Evolutionary conservation across 139 green algal species (phyloP).

Genomic region (Deuterostichococcus epilithicus): DNA sequence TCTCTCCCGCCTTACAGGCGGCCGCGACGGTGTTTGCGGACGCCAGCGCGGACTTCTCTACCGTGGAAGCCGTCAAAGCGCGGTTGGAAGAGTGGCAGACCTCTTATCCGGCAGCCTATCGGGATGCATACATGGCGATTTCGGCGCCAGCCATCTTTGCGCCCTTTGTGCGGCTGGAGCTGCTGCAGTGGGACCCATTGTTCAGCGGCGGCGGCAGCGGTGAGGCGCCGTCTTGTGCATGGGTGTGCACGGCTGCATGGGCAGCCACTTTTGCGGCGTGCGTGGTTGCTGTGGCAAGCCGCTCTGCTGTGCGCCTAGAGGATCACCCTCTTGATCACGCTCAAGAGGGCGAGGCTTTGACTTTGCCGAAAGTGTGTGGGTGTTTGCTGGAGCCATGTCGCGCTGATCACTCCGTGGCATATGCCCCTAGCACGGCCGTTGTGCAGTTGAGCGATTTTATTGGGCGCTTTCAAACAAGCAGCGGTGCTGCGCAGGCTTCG

Average conservation of each 20-base stretch:
- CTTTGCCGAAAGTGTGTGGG: too few relatives aligned
- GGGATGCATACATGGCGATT: slow-evolving; percentile 75
- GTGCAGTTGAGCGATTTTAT: background rate
- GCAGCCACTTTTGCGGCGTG: background rate
- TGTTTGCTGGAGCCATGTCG: too few relatives aligned
- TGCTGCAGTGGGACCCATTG: slow-evolving; percentile 90
- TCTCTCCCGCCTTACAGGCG: slow-evolving; percentile 18
- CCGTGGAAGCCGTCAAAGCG: slow-evolving; percentile 56
- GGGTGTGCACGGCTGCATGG: background rate
- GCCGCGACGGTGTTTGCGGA: slow-evolving; percentile 74
- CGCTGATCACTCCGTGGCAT: background rate
- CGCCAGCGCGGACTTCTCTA: slow-evolving; percentile 69
- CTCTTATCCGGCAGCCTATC: slow-evolving; percentile 58
- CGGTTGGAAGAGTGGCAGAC: slow-evolving; percentile 64
- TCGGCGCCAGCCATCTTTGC: slow-evolving; percentile 84
- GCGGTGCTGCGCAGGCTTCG: slow-evolving; percentile 40
- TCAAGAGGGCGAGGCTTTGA: too few relatives aligned
- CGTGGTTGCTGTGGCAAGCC: background rate
- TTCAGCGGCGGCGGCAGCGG: slow-evolving; percentile 4
- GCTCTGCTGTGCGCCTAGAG: background rate
- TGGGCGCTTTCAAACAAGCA: slow-evolving; percentile 7
- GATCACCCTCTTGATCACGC: too few relatives aligned
- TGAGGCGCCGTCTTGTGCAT: background rate
- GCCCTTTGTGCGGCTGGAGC: slow-evolving; percentile 88
- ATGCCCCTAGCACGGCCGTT: slow-evolving; percentile 4